Base-by-base conservation (phyloP, 352 stramenopile species). In the Phytophthora crassamura region DNA sequence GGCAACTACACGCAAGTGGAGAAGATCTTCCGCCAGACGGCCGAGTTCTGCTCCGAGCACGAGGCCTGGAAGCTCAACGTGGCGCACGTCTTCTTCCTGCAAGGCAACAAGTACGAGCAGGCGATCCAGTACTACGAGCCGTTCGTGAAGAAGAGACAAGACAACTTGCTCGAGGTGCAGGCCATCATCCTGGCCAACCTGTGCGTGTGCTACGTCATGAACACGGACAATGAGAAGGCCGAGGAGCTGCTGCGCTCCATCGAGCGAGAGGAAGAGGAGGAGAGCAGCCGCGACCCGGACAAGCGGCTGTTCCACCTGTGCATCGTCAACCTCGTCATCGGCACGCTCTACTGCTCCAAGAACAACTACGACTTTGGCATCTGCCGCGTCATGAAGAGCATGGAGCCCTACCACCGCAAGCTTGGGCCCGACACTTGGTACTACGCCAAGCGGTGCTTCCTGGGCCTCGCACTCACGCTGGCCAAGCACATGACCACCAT, bases 331-430 rank as follows among this genome's bases (percentile, higher is more conserved):
- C 84, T 99, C 11, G 95, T 98, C 33, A 99, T 99, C 61, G 97
- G 96, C 36, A 99, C 95, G 54, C 83, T 99, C 22, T 99, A 99
- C 74, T 99, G 96, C 80, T 96, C 95, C 64, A 99, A 98, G 72
- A 94, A 96, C 63, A 99, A 99, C 78, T 99, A 97, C 69, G 96
- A 98, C 71, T 98, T 98, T 80, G 95, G 94, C 32, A 98, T 98
- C 49, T 97, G 86, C 49, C 82, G 95, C 30, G 95, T 99, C 55
- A 98, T 94, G 86, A 94, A 94, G 77, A 98, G 90, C 46, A 89
- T 99, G 65, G 91, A 98, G 79, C 95, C 97, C 47, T 98, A 98
- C 72, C 90, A 98, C 46, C 97, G 93, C 49, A 99, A 99, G 69
- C 82, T 99, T 9, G 91, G 92, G 10, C 88, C 90, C 0, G 93